Base-by-base conservation (phyloP, 1,284 basidiomycete species). In the Ustilago cynodontis region DNA sequence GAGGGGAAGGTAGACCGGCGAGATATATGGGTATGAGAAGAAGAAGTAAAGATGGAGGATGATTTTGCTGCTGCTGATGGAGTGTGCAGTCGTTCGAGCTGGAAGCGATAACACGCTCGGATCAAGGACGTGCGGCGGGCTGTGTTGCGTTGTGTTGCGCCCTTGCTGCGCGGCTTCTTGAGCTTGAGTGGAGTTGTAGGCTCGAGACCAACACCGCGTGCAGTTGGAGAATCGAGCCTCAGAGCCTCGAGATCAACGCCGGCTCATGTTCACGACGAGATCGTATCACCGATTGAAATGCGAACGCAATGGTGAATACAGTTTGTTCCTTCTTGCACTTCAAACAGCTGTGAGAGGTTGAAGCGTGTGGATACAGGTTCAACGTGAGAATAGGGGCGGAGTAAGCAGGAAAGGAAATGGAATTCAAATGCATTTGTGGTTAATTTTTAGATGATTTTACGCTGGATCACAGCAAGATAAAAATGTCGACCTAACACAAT, bases 81-180 rank as follows among this genome's bases (percentile, higher is more conserved):
- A 10, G 35, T 37, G 3, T 3, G 14, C 35, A 37, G 35, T 14
- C 9, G 14, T 3, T 37, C 35, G 35, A 37, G 9, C 14, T 14
- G 9, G 45, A 37, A 28, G 47, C 56, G 56, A 59, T 59, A 59
- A 59, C 56, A 59, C 58, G 35, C n/a, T 22, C 50, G 29, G 29
- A 57, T 45, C 13, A 37, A 35, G 50, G 59, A 60, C 59, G 59
- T 60, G 59, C 59, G 59, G 59, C 59, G 59, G 54, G 54, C 39
- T 56, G 54, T 24, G 54, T 43, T 33, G 31, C 2, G 14, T 45
- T 57, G 41, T 1, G 43, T 5, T 43, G 16, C 14, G 35, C 6
- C 31, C 31, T 11, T 5, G 11, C 35, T 37, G 35, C 35, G 35
- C 35, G 35, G 43, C 55, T 43, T n/a, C n/a, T 10, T 49, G 10